phyloP scores from a whole-genome alignment of 768 basidiomycete genomes.

The Russula ochroleuca region DNA sequence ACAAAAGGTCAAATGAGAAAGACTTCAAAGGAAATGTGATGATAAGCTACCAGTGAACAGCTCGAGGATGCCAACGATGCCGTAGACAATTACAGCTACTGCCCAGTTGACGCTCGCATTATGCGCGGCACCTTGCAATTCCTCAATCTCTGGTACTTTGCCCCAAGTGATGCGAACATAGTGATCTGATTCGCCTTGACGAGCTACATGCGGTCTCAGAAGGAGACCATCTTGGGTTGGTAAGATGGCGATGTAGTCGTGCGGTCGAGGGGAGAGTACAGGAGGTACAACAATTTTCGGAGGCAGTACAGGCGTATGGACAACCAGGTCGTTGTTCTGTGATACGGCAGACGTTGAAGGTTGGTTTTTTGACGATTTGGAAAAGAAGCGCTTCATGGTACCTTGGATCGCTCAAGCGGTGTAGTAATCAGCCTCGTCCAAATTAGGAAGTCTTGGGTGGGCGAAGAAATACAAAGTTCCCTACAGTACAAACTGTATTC shows the following conservation, averaged over 20 bases:
- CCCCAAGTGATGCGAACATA: constrained; percentile 59
- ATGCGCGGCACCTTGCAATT: constrained; percentile 39
- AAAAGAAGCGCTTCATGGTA: constrained; percentile 27
- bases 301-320: constrained; percentile 41
- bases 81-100: constrained; percentile 59
- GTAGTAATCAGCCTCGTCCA: constrained; percentile 1
- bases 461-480: constrained; percentile 3
- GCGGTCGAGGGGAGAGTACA: constrained; percentile 68
- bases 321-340: constrained; percentile 9
- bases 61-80: constrained; percentile 69
- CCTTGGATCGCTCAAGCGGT: neutral
- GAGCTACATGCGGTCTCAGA: constrained; percentile 52
- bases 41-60: constrained; percentile 59
- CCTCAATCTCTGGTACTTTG: constrained; percentile 51
- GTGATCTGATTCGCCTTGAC: constrained; percentile 33
- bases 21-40: constrained; percentile 6
- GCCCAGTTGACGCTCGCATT: constrained; percentile 48
- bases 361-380: constrained; percentile 21
- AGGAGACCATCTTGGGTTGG: constrained; percentile 60
- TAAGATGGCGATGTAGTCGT: constrained; percentile 62
- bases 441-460: constrained; percentile 10
- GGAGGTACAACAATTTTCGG: constrained; percentile 64
- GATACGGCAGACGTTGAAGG: constrained; percentile 5
- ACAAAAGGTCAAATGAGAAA: constrained; percentile 14
- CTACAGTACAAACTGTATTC: constrained; percentile 20